These are phyloP conservation scores for Lanmaoa rubissima DNA, from an alignment of 768 basidiomycete genomes.

Conservation along the genomic window DNA sequence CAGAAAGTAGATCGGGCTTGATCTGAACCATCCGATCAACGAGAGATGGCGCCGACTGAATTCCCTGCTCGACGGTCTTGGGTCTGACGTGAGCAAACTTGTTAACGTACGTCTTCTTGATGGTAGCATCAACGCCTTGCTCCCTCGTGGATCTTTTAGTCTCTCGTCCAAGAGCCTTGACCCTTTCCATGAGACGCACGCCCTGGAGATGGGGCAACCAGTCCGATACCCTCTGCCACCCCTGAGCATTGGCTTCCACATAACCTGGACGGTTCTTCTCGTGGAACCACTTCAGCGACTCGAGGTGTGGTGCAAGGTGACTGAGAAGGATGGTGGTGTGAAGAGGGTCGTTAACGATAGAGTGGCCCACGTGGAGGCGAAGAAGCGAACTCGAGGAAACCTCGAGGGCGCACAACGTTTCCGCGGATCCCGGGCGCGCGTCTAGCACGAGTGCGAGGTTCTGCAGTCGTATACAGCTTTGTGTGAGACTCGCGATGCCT, in stretches of 20 bases:
- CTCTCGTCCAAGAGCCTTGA: slow-evolving; percentile 34
- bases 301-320: slow-evolving; percentile 71
- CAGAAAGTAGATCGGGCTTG: slow-evolving; percentile 37
- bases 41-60: slow-evolving; percentile 39
- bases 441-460: slow-evolving; percentile 66
- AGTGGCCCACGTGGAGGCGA: slow-evolving; percentile 75
- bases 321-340: slow-evolving; percentile 70
- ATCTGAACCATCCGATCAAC: slow-evolving; percentile 41
- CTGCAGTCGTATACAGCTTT: slow-evolving; percentile 58
- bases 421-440: slow-evolving; percentile 45
- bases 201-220: slow-evolving; percentile 71
- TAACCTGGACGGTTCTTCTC: slow-evolving; percentile 73
- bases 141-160: slow-evolving; percentile 29
- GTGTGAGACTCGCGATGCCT: slow-evolving; percentile 56
- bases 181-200: slow-evolving; percentile 61
- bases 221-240: slow-evolving; percentile 69
- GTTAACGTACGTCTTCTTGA: slow-evolving; percentile 38
- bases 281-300: slow-evolving; percentile 72
- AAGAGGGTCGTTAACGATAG: slow-evolving; percentile 67
- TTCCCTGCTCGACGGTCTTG: slow-evolving; percentile 32
- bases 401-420: slow-evolving; percentile 44
- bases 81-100: slow-evolving; percentile 43
- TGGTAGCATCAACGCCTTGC: slow-evolving; percentile 53
- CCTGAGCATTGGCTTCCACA: slow-evolving; percentile 61
- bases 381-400: slow-evolving; percentile 64